Evolutionary conservation across 352 stramenopile genomes (phyloP), one percentile per base, ranked within the genome.

Genomic region (Phytophthora pisi): DNA sequence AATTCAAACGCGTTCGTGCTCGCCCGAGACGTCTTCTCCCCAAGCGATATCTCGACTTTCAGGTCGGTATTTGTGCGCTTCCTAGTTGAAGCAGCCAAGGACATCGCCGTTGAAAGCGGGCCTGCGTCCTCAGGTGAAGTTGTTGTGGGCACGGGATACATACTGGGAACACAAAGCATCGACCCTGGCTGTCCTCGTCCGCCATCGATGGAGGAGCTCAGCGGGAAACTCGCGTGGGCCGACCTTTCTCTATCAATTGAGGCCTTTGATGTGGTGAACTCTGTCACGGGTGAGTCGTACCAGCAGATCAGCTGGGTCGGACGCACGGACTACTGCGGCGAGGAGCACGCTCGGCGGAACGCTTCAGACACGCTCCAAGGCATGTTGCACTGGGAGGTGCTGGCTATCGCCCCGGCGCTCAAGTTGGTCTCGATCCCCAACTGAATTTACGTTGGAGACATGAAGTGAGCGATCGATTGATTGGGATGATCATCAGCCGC

Each of bases 51-150:
- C 20, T 49, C 51, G 20, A 52, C 64, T 16, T 82, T 82, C 57
- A 64, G 75, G 43, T 74, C 75, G 0, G 66, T 77, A 20, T 77
- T 75, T 45, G 34, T 70, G n/a, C 71, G 60, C 16, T 82, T 74
- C 47, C 66, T 75, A 15, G 70, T 82, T 31, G 72, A 78, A 38
- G 23, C 62, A 4, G 55, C 61, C 28, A 53, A 53, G 6, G 59
- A 72, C 45, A 43, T 23, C 31, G 10, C 9, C 5, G 28, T 31
- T 38, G 8, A 38, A 13, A 38, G 9, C 2, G 31, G 13, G 8
- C 13, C 31, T 13, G 31, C 13, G 13, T 7, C 31, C 9, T 38
- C 28, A 1, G 16, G 30, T 15, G 45, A 46, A 36, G 23, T 38
- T 46, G 24, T 65, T 3, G 63, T 36, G 15, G 46, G 57, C 7